phyloP scores from a whole-genome alignment of 257 asterid genomes.

The Solanum chaucha region DNA sequence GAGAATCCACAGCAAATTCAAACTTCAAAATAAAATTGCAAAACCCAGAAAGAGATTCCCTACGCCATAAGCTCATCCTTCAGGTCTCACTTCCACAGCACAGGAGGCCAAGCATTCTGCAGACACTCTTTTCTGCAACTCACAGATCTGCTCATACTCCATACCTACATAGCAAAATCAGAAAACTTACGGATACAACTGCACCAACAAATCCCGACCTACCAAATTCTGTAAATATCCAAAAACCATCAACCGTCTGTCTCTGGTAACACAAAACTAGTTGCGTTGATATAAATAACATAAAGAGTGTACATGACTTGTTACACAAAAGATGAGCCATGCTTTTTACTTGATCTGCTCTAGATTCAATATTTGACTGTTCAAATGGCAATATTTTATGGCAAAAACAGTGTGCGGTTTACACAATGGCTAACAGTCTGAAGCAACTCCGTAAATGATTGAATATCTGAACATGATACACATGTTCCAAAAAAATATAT shows the following conservation, averaged over 20 bases:
- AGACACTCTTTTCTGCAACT: neutral
- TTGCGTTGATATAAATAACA: neutral
- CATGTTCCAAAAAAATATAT: too few relatives aligned
- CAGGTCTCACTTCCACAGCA: neutral
- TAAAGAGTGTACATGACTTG: neutral
- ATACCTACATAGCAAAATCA: too few relatives aligned
- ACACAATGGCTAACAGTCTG: too few relatives aligned
- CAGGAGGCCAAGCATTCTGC: neutral
- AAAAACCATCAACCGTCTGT: neutral
- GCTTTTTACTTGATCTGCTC: neutral
- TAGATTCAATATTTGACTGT: neutral
- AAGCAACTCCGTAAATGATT: too few relatives aligned
- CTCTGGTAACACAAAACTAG: neutral
- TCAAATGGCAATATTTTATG: neutral
- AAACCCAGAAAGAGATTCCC: neutral
- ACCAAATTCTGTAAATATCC: neutral
- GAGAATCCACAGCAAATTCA: too few relatives aligned
- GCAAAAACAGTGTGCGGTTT: too few relatives aligned
- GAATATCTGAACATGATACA: too few relatives aligned
- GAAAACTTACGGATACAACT: too few relatives aligned
- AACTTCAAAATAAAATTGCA: too few relatives aligned
- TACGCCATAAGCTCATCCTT: too few relatives aligned
- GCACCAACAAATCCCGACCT: too few relatives aligned
- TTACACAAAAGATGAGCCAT: neutral
- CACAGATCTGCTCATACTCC: neutral